These are phyloP conservation scores for Aquilaria agallochum DNA, from an alignment of 441 rosid species.

Conservation along the genomic window DNA sequence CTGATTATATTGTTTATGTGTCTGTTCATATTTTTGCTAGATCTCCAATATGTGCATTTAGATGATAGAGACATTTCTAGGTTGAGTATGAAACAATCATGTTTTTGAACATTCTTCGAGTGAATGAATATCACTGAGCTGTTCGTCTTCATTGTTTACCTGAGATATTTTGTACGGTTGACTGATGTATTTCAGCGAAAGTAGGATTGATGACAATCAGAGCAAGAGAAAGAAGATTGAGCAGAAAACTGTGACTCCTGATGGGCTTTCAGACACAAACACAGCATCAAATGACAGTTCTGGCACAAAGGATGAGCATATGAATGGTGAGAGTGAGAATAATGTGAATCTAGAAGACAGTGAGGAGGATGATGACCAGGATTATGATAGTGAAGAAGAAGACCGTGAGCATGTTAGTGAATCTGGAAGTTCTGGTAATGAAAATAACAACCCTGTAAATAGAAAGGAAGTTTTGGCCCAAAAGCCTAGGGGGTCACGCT, in stretches of 20 bases:
- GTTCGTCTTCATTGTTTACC: constrained; percentile 6
- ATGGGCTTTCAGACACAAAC: constrained; percentile 17
- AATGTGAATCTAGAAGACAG: constrained; percentile 21
- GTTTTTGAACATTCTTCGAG: constrained; percentile 9
- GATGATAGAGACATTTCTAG: background rate
- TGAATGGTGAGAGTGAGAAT: constrained; percentile 22
- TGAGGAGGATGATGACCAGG: constrained; percentile 16
- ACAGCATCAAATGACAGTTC: constrained; percentile 19
- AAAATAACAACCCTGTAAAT: constrained; percentile 15
- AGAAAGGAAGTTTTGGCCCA: background rate
- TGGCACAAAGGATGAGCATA: constrained; percentile 19
- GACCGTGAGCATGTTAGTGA: constrained; percentile 13
- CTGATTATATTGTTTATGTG: constrained; percentile 10
- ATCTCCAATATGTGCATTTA: background rate
- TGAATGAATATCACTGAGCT: constrained; percentile 1
- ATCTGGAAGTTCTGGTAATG: constrained; percentile 16
- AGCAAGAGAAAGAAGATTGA: constrained; percentile 13
- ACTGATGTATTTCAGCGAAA: constrained; percentile 30
- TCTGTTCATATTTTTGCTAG: constrained; percentile 6
- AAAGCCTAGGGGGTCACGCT: constrained; percentile 21
- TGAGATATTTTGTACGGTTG: constrained; percentile 10
- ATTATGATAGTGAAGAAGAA: constrained; percentile 20
- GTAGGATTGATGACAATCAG: constrained; percentile 19
- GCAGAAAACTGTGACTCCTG: constrained; percentile 15
- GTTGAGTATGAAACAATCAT: constrained; percentile 2